Percentiles rank a stretch among this genome's conserved stretches.
Evolutionary conservation across 2,329 filamentous ascomycete species (phyloP).

Genomic region (Apiospora malaysiana): DNA sequence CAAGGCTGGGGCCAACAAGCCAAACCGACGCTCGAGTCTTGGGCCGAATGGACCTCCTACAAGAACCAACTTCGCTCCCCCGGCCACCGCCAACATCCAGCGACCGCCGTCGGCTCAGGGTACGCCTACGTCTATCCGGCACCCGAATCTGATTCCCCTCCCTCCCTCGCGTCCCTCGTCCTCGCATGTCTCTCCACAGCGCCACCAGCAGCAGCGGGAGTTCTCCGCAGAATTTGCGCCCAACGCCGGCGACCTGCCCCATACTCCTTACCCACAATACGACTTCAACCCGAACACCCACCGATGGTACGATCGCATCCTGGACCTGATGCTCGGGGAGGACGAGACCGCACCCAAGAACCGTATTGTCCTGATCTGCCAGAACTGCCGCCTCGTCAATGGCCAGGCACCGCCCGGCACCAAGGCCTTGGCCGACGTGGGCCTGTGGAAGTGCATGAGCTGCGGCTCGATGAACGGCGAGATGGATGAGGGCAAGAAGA

Average conservation of each 20-base stretch:
- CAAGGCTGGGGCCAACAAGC: conserved; percentile 35
- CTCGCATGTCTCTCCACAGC: conserved; percentile 23
- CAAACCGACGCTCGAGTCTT: conserved; percentile 31
- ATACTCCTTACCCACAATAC: conserved; percentile 42
- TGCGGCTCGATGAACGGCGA: conserved; percentile 84
- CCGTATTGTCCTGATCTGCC: conserved; percentile 85
- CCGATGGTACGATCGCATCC: conserved; percentile 92
- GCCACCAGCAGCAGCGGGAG: conserved; percentile 29
- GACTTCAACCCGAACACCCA: conserved; percentile 42
- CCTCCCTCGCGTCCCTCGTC: conserved; percentile 25
- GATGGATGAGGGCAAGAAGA: conserved; percentile 75
- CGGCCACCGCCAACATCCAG: conserved; percentile 67
- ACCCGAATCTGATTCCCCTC: background rate
- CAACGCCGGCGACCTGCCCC: conserved; percentile 63
- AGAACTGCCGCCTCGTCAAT: conserved; percentile 84
- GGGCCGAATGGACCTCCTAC: conserved; percentile 28
- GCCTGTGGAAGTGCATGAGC: conserved; percentile 86
- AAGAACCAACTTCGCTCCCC: conserved; percentile 60
- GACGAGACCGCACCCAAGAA: conserved; percentile 94
- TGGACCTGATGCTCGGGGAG: conserved; percentile 91
- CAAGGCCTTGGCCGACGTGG: conserved; percentile 77
- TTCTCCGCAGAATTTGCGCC: conserved; percentile 71
- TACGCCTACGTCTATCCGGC: conserved; percentile 33
- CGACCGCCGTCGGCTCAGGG: conserved; percentile 42
- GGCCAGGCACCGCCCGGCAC: conserved; percentile 93